Evolutionary conservation across 805 yeast species (phyloP).

Genomic region (Pichia nakasei): DNA sequence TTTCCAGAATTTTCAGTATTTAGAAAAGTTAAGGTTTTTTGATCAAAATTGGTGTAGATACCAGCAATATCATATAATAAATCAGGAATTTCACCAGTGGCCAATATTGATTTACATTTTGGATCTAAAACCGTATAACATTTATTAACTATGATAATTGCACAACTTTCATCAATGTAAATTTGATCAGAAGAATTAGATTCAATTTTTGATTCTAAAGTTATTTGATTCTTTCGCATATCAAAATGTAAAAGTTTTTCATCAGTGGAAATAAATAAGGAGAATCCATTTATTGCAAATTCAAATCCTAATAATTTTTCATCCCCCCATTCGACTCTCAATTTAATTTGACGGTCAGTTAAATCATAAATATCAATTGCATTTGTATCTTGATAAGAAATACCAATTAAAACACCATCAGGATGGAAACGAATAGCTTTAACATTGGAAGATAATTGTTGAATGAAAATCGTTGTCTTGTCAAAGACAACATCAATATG

Average conservation of each 20-base stretch:
- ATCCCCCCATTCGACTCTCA: slow-evolving; percentile 1
- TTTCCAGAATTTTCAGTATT: too few relatives aligned
- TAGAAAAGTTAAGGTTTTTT: too few relatives aligned
- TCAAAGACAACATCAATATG: slow-evolving; percentile 7
- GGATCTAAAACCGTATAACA: neutral
- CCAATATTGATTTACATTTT: slow-evolving; percentile 1
- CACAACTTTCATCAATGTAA: neutral
- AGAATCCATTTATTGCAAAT: slow-evolving; percentile 47
- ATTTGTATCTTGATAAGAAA: slow-evolving; percentile 5
- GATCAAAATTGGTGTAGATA: too few relatives aligned
- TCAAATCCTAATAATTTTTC: neutral
- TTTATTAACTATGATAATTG: neutral
- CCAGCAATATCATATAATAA: too few relatives aligned
- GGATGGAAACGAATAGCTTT: slow-evolving; percentile 12
- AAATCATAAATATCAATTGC: slow-evolving; percentile 11
- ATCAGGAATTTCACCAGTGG: too few relatives aligned
- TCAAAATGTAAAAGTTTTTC: neutral
- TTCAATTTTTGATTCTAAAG: neutral
- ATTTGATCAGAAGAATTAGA: neutral
- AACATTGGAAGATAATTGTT: neutral
- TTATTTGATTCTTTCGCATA: slow-evolving; percentile 3
- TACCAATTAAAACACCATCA: slow-evolving; percentile 16
- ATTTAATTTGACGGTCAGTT: slow-evolving; percentile 5
- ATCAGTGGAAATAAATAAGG: slow-evolving; percentile 28
- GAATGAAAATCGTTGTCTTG: slow-evolving; percentile 5